Evolutionary conservation across 2,329 filamentous ascomycete genomes (phyloP), one percentile per base, ranked within the genome.

Genomic region (Fusarium haematococcum): DNA sequence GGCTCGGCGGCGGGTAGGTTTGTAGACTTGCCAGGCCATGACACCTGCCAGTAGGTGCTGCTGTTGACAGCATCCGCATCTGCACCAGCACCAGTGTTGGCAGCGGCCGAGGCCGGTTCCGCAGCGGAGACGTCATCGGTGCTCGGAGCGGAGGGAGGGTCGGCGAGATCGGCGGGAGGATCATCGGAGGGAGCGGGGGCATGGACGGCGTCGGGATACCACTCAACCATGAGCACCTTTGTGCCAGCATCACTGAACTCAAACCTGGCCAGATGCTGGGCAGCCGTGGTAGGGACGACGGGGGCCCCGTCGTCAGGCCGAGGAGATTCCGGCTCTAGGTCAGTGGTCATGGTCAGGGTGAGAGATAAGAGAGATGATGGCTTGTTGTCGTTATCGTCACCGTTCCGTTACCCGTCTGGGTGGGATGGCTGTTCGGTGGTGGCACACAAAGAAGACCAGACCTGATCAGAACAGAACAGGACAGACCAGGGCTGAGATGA

Each of bases 171-270:
- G 54, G 67, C 67, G 52, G 65, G 20, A 39, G 65, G 50, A 50
- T 32, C 45, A 14, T 23, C 64, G 56, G 77, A 64, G 65, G 56
- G 27, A 64, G 71, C 75, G 70, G 76, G 68, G 65, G 23, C 61
- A 63, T 50, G 61, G 39, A 73, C 73, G 48, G 76, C 75, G 59
- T 75, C 77, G 43, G 83, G 81, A 80, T 94, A 91, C 95, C 95
- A 98, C 82, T 98, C 95, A 43, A 97, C 92, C 94, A 98, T 97
- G 77, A 98, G 86, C 73, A 98, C 92, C 85, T 97, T 98, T 72
- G 94, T 97, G 45, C 95, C 95, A 74, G 95, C 93, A 78, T 94
- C 94, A 59, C 91, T 93, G 81, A 97, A 97, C 81, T 98, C 95
- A 83, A 97, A 98, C 68, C 95, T 92, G 54, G 94, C 86, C 83